Percentiles rank a stretch among this genome's conserved stretches.
These are phyloP conservation scores for Tremella fuciformis DNA, from an alignment of 768 basidiomycete genomes.

Conservation along the genomic window DNA sequence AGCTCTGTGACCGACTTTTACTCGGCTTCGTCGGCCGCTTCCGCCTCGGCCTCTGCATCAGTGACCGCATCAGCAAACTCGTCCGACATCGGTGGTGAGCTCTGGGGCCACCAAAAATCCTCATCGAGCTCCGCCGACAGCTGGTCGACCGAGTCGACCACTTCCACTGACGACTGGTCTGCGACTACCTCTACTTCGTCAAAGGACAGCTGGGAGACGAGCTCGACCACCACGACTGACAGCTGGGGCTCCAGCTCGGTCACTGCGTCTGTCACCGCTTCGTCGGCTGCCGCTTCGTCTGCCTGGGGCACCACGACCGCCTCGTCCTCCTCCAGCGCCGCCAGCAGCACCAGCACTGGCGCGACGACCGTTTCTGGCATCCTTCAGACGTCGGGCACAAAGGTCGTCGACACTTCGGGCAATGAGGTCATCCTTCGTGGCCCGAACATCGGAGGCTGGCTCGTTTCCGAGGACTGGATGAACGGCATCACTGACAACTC, in stretches of 20 bases:
- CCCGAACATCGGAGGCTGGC: conserved; percentile 45
- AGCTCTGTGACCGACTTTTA: conserved; percentile 3
- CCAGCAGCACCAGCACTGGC: conserved; percentile 21
- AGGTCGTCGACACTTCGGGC: conserved; percentile 38
- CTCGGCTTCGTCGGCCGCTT: conserved; percentile 5
- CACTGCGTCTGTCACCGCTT: conserved; percentile 12
- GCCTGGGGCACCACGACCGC: conserved; percentile 14
- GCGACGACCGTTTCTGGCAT: conserved; percentile 26
- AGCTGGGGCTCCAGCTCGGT: conserved; percentile 10
- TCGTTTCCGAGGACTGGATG: conserved; percentile 48
- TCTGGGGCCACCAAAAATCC: conserved; percentile 15
- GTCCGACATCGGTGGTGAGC: conserved; percentile 19
- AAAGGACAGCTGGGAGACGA: background rate
- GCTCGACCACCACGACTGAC: background rate
- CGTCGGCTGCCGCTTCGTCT: conserved; percentile 10
- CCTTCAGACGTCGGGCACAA: conserved; percentile 36
- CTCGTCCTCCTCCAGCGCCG: conserved; percentile 13
- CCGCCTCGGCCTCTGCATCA: conserved; percentile 12
- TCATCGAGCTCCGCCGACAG: conserved; percentile 16
- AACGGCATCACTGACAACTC: conserved; percentile 43
- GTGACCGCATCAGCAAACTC: conserved; percentile 5
- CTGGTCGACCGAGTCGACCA: conserved; percentile 16
- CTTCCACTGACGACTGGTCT: conserved; percentile 4
- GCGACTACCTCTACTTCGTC: conserved; percentile 4
- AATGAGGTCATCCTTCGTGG: conserved; percentile 40